These are phyloP conservation scores for Fulvia fulva DNA, from an alignment of 2,329 filamentous ascomycete species.

Conservation along the genomic window DNA sequence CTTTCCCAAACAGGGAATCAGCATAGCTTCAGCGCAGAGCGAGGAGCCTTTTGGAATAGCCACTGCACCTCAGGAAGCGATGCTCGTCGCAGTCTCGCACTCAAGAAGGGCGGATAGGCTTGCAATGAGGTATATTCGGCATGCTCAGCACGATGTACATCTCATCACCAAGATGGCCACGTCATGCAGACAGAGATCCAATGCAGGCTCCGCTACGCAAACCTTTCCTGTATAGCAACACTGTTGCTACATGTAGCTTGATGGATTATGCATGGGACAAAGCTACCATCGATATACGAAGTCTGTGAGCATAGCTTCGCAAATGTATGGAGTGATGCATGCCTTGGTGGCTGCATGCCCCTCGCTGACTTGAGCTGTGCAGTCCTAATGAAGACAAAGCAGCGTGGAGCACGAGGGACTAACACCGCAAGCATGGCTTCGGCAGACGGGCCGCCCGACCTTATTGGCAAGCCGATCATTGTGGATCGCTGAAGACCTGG, in stretches of 20 bases:
- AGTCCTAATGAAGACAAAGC: neutral
- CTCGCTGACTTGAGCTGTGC: neutral
- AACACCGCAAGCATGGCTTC: neutral
- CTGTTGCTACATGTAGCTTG: neutral
- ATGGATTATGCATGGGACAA: neutral
- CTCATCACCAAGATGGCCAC: neutral
- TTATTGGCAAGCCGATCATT: neutral
- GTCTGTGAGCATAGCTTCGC: neutral
- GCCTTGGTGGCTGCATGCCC: neutral
- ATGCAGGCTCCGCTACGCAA: neutral
- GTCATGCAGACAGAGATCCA: neutral
- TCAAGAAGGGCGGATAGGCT: too few relatives aligned
- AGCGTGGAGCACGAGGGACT: neutral
- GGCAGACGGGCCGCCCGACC: neutral
- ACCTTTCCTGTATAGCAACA: neutral
- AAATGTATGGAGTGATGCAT: neutral
- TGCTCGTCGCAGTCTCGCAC: too few relatives aligned
- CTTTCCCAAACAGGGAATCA: neutral
- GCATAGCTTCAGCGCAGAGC: neutral
- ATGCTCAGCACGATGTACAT: neutral
- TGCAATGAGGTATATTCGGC: too few relatives aligned
- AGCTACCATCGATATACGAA: neutral
- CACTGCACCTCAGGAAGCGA: too few relatives aligned
- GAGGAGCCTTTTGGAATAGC: too few relatives aligned
- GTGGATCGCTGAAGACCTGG: neutral